Conservation (phyloP, 2,329 filamentous ascomycete species). For the Cercospora zeina region DNA sequence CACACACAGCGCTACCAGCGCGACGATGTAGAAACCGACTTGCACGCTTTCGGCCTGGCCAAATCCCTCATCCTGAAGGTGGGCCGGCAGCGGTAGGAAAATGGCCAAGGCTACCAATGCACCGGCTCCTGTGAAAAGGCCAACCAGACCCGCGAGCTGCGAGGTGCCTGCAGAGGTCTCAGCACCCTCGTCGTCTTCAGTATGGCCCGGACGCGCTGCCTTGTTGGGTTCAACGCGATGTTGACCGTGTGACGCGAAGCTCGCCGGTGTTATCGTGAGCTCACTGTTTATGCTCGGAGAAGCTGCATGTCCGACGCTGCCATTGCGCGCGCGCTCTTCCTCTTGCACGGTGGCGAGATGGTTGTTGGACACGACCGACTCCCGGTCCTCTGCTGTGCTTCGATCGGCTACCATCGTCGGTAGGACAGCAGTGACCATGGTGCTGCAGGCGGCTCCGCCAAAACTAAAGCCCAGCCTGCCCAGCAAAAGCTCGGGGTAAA, state of each 20-base stretch:
- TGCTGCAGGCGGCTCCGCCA: constrained; percentile 81
- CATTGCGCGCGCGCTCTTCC: constrained; percentile 36
- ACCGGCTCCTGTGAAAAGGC: constrained; percentile 87
- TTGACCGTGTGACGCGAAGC: constrained; percentile 44
- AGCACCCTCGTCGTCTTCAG: constrained; percentile 11
- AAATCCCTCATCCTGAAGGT: constrained; percentile 71
- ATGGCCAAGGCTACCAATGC: constrained; percentile 78
- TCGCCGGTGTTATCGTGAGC: constrained; percentile 68
- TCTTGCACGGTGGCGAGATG: constrained; percentile 32
- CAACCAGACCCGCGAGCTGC: constrained; percentile 82
- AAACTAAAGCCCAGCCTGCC: constrained; percentile 85
- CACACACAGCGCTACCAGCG: constrained; percentile 68
- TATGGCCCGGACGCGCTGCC: not conserved
- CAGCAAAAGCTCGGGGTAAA: constrained; percentile 85
- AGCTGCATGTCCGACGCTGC: constrained; percentile 56
- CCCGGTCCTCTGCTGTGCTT: constrained; percentile 25
- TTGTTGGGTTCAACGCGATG: constrained; percentile 14
- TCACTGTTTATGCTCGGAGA: constrained; percentile 71
- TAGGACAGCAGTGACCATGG: constrained; percentile 95
- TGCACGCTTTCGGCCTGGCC: constrained; percentile 73
- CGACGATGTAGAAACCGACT: constrained; percentile 86
- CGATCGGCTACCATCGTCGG: constrained; percentile 62
- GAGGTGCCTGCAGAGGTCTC: constrained; percentile 30
- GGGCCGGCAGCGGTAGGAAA: constrained; percentile 84
- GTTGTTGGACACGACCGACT: constrained; percentile 26